Evolutionary conservation across 2,329 filamentous ascomycete genomes (phyloP).

Genomic region (Sclerotinia sclerotiorum): DNA sequence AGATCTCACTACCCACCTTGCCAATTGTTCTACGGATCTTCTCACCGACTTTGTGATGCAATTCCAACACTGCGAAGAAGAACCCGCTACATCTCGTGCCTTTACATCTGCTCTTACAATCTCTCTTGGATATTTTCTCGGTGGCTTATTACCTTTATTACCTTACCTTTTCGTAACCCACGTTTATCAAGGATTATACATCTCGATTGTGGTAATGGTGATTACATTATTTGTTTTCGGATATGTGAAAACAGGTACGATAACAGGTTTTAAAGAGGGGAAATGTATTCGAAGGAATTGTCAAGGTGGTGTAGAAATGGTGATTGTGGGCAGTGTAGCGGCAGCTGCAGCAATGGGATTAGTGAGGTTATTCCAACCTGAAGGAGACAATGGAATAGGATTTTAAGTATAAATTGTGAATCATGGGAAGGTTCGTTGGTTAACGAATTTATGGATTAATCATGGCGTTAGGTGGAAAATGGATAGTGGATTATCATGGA

Average conservation of each 20-base stretch:
- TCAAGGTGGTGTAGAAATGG: conserved; percentile 44
- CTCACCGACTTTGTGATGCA: conserved; percentile 45
- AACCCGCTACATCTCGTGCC: conserved; percentile 39
- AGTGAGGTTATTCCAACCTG: conserved; percentile 39
- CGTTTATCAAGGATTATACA: conserved; percentile 52
- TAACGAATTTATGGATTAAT: conserved; percentile 7
- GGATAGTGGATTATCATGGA: background rate
- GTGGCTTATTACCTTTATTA: conserved; percentile 55
- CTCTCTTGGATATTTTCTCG: conserved; percentile 55
- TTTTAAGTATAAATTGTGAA: conserved; percentile 9
- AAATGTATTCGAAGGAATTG: conserved; percentile 35
- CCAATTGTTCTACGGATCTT: conserved; percentile 32
- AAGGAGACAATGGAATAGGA: conserved; percentile 21
- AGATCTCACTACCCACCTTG: conserved; percentile 42
- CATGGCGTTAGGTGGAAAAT: background rate
- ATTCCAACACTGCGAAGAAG: conserved; percentile 40
- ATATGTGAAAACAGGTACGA: conserved; percentile 60
- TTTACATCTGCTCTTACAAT: conserved; percentile 53
- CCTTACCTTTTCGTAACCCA: conserved; percentile 53
- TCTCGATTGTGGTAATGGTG: conserved; percentile 60
- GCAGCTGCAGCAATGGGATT: conserved; percentile 45
- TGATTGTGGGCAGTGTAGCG: conserved; percentile 43
- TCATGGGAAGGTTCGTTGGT: conserved; percentile 13
- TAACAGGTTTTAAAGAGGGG: conserved; percentile 43
- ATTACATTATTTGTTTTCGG: conserved; percentile 62